phyloP scores from a whole-genome alignment of 129 eudicot genomes.

The Arctium lappa region DNA sequence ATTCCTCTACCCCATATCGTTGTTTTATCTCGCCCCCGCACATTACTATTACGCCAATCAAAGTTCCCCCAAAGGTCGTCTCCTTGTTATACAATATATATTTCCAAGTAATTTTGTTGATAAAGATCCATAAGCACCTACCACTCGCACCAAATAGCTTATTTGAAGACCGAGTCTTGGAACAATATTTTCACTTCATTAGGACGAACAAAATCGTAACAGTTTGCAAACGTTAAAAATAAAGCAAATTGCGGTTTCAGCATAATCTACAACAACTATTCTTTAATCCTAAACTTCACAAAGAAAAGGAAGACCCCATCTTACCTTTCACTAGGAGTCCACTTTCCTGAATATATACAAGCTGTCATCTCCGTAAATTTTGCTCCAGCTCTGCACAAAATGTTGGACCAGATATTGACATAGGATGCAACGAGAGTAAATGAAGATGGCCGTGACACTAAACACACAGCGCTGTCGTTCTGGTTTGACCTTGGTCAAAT shows the following conservation, averaged over 20 bases:
- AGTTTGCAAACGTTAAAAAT: not conserved
- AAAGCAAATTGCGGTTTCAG: not conserved
- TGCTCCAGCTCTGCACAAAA: not conserved
- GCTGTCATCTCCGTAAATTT: not conserved
- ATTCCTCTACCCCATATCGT: too few relatives aligned
- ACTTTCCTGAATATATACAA: conserved; percentile 2
- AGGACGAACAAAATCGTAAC: not conserved
- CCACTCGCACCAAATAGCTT: not conserved
- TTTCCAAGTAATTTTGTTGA: not conserved
- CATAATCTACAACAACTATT: not conserved
- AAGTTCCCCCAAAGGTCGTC: too few relatives aligned
- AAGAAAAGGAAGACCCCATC: not conserved
- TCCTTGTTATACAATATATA: too few relatives aligned
- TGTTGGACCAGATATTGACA: not conserved
- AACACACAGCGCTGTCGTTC: not conserved
- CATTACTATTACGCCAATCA: not conserved
- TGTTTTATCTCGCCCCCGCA: too few relatives aligned
- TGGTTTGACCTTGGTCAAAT: not conserved
- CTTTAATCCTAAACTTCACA: not conserved
- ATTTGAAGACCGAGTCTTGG: not conserved
- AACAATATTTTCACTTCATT: not conserved
- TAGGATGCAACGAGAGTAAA: not conserved
- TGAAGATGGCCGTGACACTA: not conserved
- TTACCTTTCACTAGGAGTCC: conserved; percentile 14
- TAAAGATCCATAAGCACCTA: not conserved